Conservation (phyloP, 1,284 basidiomycete species). For the Cutaneotrichosporon dermatis region DNA sequence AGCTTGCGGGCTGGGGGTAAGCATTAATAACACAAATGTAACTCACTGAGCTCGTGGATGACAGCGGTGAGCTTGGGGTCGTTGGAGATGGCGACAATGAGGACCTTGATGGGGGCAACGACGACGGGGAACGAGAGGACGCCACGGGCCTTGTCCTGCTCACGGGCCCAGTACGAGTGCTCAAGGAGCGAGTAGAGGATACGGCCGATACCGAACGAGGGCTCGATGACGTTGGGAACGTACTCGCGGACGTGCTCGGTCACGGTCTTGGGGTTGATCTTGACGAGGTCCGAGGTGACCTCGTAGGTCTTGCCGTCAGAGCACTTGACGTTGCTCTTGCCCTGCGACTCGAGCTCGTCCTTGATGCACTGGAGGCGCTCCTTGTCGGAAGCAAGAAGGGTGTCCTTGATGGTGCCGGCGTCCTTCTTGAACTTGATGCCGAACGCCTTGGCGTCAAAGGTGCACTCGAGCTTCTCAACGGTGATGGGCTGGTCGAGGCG, state of each 20-base stretch:
- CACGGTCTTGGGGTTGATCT: conserved; percentile 74
- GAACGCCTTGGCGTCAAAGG: conserved; percentile 82
- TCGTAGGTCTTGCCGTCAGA: conserved; percentile 66
- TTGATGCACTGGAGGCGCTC: conserved; percentile 65
- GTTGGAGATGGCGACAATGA: conserved; percentile 91
- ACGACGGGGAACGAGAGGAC: conserved; percentile 84
- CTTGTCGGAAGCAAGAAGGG: conserved; percentile 67
- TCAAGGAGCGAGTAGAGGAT: conserved; percentile 93
- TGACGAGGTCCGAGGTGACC: conserved; percentile 70
- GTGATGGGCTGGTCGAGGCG: conserved; percentile 75
- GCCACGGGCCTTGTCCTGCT: conserved; percentile 80
- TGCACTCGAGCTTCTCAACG: conserved; percentile 67
- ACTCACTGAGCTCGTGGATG: conserved; percentile 84
- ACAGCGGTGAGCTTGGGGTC: conserved; percentile 80
- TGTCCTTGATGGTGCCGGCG: conserved; percentile 65
- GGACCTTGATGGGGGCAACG: conserved; percentile 93
- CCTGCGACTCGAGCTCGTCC: conserved; percentile 58
- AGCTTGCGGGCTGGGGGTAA: conserved; percentile 66
- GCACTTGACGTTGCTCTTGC: conserved; percentile 46
- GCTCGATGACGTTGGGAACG: conserved; percentile 97
- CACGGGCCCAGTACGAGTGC: conserved; percentile 93
- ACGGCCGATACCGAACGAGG: conserved; percentile 95
- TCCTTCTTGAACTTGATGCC: conserved; percentile 90
- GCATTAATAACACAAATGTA: conserved; percentile 2
- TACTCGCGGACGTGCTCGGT: conserved; percentile 93